phyloP scores from a whole-genome alignment of 2,329 filamentous ascomycete species.

The Xylaria arbuscula region DNA sequence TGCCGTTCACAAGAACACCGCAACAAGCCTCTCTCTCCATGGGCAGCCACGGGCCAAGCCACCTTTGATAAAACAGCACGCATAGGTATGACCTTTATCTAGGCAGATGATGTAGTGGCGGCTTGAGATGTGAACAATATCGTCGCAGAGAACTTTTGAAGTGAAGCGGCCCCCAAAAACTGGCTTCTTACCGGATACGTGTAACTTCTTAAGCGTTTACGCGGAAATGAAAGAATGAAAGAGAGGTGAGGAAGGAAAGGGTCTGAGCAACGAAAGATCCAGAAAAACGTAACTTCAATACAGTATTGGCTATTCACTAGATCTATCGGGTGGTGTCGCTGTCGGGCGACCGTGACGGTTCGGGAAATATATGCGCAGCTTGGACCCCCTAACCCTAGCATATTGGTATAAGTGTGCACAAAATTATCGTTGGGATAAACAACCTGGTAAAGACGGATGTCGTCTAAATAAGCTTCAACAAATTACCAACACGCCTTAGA shows the following conservation, averaged over 20 bases:
- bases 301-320: not conserved
- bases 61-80: not conserved
- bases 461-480: not conserved
- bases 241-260: slow-evolving; percentile 4
- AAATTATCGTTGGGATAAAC: slow-evolving; percentile 11
- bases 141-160: not conserved
- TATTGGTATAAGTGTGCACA: too few relatives aligned
- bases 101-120: not conserved
- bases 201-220: not conserved
- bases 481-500: not conserved
- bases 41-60: not conserved
- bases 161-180: not conserved
- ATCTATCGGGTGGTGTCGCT: not conserved
- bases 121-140: not conserved
- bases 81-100: slow-evolving; percentile 2
- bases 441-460: not conserved
- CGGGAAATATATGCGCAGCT: slow-evolving; percentile 10
- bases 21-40: not conserved
- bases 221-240: not conserved
- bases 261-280: slow-evolving; percentile 1
- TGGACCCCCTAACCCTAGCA: not conserved
- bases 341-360: slow-evolving; percentile 16
- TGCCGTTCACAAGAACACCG: not conserved
- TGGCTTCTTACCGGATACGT: not conserved
- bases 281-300: slow-evolving; percentile 11